These are phyloP conservation scores for Microthlaspi erraticum DNA, from an alignment of 345 rosid species.

Conservation along the genomic window DNA sequence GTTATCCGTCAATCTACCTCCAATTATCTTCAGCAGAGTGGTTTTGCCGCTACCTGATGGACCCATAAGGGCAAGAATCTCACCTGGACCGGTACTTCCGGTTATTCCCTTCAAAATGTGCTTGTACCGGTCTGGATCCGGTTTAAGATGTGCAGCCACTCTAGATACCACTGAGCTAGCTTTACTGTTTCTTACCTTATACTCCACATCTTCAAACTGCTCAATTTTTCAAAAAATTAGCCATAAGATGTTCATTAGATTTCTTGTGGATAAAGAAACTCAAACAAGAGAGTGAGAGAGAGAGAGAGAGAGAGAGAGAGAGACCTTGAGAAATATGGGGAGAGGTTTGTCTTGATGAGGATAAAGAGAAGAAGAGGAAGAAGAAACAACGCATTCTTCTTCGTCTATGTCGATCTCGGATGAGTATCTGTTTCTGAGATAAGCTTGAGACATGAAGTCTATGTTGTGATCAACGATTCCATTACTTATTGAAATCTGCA, in stretches of 20 bases:
- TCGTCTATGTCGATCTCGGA: not conserved
- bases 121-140: slow-evolving; percentile 1
- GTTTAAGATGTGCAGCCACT: not conserved
- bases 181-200: not conserved
- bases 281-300: not conserved
- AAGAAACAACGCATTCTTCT: not conserved
- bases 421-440: not conserved
- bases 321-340: slow-evolving; percentile 5
- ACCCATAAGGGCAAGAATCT: slow-evolving; percentile 1
- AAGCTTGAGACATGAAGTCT: not conserved
- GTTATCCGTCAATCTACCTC: not conserved
- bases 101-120: not conserved
- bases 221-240: too few species aligned
- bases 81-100: not conserved
- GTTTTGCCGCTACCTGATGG: slow-evolving; percentile 7
- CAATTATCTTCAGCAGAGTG: not conserved
- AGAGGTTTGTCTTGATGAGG: not conserved
- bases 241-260: too few species aligned
- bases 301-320: not conserved
- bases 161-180: not conserved
- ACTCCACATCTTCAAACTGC: not conserved
- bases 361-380: not conserved
- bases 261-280: not conserved
- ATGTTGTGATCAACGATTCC: slow-evolving; percentile 2
- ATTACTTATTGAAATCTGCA: not conserved